Evolutionary conservation across 805 yeast species (phyloP).

Genomic region (Yamadazyma olivae): DNA sequence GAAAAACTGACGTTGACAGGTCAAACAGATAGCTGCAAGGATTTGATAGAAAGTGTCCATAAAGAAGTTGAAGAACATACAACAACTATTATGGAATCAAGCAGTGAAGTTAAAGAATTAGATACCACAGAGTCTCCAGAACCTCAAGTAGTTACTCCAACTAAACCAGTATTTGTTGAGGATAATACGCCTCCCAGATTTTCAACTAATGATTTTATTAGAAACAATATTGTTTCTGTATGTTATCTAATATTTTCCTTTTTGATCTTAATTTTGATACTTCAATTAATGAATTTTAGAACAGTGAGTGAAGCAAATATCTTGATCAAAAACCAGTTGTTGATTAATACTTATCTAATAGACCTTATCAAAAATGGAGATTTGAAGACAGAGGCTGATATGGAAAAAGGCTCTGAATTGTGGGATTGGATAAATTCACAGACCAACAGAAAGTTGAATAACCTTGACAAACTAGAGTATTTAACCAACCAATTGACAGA

Average conservation of each 20-base stretch:
- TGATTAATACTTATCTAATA: slow-evolving; percentile 13
- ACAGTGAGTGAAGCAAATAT: slow-evolving; percentile 20
- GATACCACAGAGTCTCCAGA: slow-evolving; percentile 1
- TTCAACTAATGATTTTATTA: slow-evolving; percentile 8
- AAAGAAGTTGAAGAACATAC: slow-evolving; percentile 19
- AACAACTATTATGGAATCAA: background rate
- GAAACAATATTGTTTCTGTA: slow-evolving; percentile 14
- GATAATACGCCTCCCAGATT: background rate
- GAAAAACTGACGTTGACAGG: slow-evolving; percentile 85
- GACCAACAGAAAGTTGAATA: background rate
- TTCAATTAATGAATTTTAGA: slow-evolving; percentile 19
- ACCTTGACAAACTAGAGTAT: background rate
- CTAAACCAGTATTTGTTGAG: background rate
- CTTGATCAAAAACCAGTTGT: slow-evolving; percentile 19
- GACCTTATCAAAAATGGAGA: background rate
- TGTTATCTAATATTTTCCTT: slow-evolving; percentile 19
- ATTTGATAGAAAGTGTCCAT: slow-evolving; percentile 39
- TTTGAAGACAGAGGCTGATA: background rate
- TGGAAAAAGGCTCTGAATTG: slow-evolving; percentile 4
- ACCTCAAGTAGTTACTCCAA: background rate
- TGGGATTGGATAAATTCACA: slow-evolving; percentile 19
- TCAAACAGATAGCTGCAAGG: slow-evolving; percentile 61
- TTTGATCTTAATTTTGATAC: slow-evolving; percentile 14
- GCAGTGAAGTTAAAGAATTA: slow-evolving; percentile 1
- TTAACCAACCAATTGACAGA: background rate